Percentiles rank a stretch among this genome's conserved stretches.
These are phyloP conservation scores for Solioccasus polychromus DNA, from an alignment of 768 basidiomycete species.

Conservation along the genomic window DNA sequence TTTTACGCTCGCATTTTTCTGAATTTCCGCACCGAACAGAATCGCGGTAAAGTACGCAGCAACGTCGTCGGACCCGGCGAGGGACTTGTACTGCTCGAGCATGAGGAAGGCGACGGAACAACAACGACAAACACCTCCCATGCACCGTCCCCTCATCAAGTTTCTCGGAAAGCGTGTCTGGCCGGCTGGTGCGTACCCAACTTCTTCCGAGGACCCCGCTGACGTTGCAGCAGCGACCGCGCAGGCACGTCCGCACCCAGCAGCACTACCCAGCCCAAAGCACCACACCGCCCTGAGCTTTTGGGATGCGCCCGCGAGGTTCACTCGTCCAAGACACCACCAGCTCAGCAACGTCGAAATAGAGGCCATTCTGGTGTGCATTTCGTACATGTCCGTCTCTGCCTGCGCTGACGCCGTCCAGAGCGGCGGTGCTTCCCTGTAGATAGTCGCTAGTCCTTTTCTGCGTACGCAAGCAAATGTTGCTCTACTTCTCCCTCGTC, in stretches of 20 bases:
- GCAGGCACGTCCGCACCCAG: conserved; percentile 57
- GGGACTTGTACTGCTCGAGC: conserved; percentile 20
- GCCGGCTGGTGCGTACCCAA: conserved; percentile 40
- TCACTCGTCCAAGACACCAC: conserved; percentile 51
- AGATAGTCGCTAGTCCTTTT: conserved; percentile 67
- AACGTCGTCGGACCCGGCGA: no score
- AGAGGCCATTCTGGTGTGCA: conserved; percentile 59
- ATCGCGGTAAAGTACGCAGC: conserved; percentile 16
- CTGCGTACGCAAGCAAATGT: conserved; percentile 81
- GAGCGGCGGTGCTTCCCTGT: conserved; percentile 69
- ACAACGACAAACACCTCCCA: conserved; percentile 22
- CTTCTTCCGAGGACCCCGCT: background rate
- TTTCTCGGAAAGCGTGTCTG: conserved; percentile 59
- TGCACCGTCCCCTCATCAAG: conserved; percentile 61
- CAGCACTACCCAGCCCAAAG: conserved; percentile 65
- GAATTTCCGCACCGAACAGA: conserved; percentile 13
- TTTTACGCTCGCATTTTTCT: no score
- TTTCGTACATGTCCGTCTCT: background rate
- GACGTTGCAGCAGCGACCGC: conserved; percentile 32
- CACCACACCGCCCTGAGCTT: no score
- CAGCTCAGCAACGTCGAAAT: conserved; percentile 58
- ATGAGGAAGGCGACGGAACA: no score
- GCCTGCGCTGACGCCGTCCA: conserved; percentile 5
- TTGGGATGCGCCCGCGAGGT: conserved; percentile 65
- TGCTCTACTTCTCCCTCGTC: conserved; percentile 72